Evolutionary conservation across 108 stramenopile genomes (phyloP), one percentile per base, ranked within the genome.

Genomic region (Fistulifera pelliculosa): DNA sequence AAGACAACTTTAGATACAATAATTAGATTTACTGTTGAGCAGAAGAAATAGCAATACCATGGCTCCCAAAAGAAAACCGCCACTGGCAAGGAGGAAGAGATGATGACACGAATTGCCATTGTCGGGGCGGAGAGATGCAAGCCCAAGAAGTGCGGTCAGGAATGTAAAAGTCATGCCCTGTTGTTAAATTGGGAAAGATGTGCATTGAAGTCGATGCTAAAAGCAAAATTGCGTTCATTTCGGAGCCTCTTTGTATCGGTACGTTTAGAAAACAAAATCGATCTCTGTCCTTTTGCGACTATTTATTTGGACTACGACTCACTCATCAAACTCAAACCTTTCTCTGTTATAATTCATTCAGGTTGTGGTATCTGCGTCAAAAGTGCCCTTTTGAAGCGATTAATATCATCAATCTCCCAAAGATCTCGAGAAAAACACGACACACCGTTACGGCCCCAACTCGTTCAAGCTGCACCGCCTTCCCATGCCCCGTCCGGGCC

Each of bases 281-380:
- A 21, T 8, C 44, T 3, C 11, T 11, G 16, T 17, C 19, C 4
- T 45, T 47, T 19, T 47, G 22, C 45, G 45, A n/a, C 45, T 19
- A 7, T 23, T 10, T 6, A 35, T 8, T 6, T 8, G 27, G 0
- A 21, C 49, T 24, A 25, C 15, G 15, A 49, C 49, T 39, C 49
- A 19, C 2, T 59, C 21, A 31, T 0, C 38, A n/a, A 2, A 40
- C 26, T 52, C 31, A 8, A 22, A 10, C 22, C 2, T 38, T 38
- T 18, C 38, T 54, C 13, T 28, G 22, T 60, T 6, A 18, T 23
- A 41, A 31, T 18, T 41, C 6, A 45, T 45, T 25, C 27, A 81
- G 94, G 97, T 24, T 99, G 98, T 60, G 96, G 96, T 70, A 97
- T 99, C 47, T 99, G 98, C 65, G 96, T 96, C 6, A 97, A 99